Conservation (phyloP, 768 basidiomycete genomes). For the Boletellus ananas region DNA sequence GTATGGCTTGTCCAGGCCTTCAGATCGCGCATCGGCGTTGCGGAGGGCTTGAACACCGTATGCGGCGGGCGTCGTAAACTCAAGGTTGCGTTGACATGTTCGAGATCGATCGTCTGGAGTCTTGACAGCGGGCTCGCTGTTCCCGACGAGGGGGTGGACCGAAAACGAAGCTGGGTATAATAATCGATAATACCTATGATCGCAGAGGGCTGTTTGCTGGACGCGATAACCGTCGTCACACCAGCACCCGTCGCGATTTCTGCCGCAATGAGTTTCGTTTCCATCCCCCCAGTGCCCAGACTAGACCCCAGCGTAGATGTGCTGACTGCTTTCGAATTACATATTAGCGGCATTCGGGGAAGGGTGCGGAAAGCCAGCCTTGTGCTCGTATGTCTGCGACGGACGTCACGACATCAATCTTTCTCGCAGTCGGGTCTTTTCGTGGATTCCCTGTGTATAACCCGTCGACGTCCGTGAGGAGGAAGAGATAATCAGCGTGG, state of each 20-base stretch:
- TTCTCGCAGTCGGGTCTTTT: conserved; percentile 77
- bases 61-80: conserved; percentile 62
- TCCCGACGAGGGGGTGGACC: conserved; percentile 35
- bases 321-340: conserved; percentile 55
- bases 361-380: conserved; percentile 45
- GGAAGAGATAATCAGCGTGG: conserved; percentile 94
- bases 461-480: conserved; percentile 95
- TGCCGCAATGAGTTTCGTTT: conserved; percentile 97
- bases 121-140: conserved; percentile 25
- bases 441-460: conserved; percentile 94
- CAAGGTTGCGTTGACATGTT: conserved; percentile 19
- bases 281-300: conserved; percentile 98
- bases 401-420: conserved; percentile 79
- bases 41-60: conserved; percentile 79
- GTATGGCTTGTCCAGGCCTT: conserved; percentile 99
- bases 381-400: conserved; percentile 74
- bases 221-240: conserved; percentile 86
- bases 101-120: conserved; percentile 23
- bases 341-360: background rate
- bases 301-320: conserved; percentile 89
- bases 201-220: conserved; percentile 71
- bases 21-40: conserved; percentile 72
- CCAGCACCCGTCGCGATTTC: conserved; percentile 96
- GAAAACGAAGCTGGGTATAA: conserved; percentile 45
- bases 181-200: conserved; percentile 83